Percentiles rank a stretch among this genome's conserved stretches.
Conservation (phyloP, 2,329 filamentous ascomycete genomes). For the Pestalotiopsis sp. region DNA sequence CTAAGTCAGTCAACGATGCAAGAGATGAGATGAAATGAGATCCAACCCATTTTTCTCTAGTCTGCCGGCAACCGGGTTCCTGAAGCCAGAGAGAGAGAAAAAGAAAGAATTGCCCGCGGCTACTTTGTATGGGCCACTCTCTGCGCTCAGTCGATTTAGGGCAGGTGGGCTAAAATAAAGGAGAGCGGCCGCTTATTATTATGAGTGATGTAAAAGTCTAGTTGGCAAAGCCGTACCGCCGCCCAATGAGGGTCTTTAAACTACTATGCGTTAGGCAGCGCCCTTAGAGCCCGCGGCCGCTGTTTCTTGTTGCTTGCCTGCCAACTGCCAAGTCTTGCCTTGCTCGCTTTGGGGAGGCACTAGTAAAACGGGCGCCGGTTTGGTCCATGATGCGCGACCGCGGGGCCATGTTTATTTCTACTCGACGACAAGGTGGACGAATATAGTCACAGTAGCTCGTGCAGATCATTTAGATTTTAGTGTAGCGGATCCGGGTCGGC, state of each 20-base stretch:
- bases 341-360: background rate
- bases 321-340: background rate
- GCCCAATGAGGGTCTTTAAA: background rate
- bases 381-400: background rate
- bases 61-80: no score
- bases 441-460: background rate
- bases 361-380: background rate
- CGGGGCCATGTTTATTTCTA: background rate
- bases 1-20: no score
- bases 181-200: background rate
- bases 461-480: background rate
- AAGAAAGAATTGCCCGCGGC: no score
- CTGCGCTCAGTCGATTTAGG: background rate
- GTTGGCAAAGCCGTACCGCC: background rate
- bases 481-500: background rate
- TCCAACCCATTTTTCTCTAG: no score
- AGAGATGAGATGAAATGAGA: no score
- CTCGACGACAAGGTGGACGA: background rate
- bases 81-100: no score
- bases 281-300: background rate
- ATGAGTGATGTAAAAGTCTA: background rate
- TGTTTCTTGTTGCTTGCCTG: background rate
- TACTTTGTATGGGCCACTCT: background rate
- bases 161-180: background rate
- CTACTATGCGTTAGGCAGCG: background rate